Percentiles rank a stretch among this genome's conserved stretches.
Evolutionary conservation across 192 early-diverging fungal species (phyloP).

Genomic region (Backusella parvicylindrica): DNA sequence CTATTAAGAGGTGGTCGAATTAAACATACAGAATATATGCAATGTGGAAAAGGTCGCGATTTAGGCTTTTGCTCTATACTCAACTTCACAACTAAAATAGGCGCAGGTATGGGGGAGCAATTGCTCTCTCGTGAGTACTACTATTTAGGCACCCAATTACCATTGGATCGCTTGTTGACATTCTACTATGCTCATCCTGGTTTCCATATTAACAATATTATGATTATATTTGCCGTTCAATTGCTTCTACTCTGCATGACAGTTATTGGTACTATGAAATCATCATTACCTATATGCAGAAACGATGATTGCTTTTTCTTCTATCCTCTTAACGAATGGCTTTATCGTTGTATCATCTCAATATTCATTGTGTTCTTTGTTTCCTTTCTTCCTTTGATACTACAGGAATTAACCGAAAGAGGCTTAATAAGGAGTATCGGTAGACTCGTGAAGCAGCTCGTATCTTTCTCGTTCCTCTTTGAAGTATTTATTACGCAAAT

Average conservation of each 20-base stretch:
- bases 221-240: conserved; percentile 69
- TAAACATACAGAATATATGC: conserved; percentile 77
- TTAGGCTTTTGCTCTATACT: conserved; percentile 72
- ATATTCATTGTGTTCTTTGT: conserved; percentile 70
- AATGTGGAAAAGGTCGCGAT: conserved; percentile 78
- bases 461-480: conserved; percentile 67
- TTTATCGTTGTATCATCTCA: conserved; percentile 58
- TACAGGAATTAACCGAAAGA: conserved; percentile 71
- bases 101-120: conserved; percentile 79
- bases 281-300: conserved; percentile 42
- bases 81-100: conserved; percentile 75
- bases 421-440: conserved; percentile 53
- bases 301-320: conserved; percentile 56
- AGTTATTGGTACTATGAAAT: conserved; percentile 55
- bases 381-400: conserved; percentile 62
- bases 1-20: conserved; percentile 67
- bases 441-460: conserved; percentile 60
- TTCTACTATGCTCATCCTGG: conserved; percentile 76
- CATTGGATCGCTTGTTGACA: conserved; percentile 69
- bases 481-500: conserved; percentile 71
- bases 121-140: conserved; percentile 79
- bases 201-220: conserved; percentile 75
- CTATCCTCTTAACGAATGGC: conserved; percentile 60
- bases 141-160: conserved; percentile 68
- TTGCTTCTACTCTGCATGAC: conserved; percentile 66